phyloP scores from a whole-genome alignment of 2,329 filamentous ascomycete genomes.

The Aspergillus fischeri region DNA sequence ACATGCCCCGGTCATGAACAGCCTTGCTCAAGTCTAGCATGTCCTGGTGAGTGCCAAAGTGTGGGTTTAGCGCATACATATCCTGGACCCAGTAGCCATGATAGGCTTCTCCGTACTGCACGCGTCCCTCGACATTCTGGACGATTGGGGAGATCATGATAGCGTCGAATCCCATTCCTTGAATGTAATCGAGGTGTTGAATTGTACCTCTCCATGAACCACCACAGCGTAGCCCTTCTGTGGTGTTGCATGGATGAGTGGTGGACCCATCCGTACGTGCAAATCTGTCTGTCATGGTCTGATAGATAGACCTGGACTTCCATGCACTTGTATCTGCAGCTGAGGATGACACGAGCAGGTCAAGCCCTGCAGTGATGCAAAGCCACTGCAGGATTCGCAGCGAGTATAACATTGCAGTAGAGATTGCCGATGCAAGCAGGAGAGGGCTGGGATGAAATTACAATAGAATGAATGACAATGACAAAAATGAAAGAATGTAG shows the following conservation, averaged over 20 bases:
- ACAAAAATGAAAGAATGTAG: not conserved
- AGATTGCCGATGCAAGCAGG: not conserved
- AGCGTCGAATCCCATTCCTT: conserved; percentile 48
- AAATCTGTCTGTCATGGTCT: conserved; percentile 46
- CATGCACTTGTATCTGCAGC: conserved; percentile 31
- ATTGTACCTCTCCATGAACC: conserved; percentile 50
- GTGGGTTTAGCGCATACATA: conserved; percentile 45
- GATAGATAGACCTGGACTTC: conserved; percentile 43
- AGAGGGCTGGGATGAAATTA: not conserved
- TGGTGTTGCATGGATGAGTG: conserved; percentile 27
- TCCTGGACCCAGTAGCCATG: conserved; percentile 51
- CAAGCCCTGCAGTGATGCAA: conserved; percentile 1
- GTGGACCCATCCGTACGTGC: conserved; percentile 39
- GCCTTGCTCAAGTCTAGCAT: conserved; percentile 44
- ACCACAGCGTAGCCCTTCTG: conserved; percentile 44
- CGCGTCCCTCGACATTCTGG: conserved; percentile 34
- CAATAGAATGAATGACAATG: not conserved
- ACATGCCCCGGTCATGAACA: conserved; percentile 47
- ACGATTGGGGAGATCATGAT: conserved; percentile 44
- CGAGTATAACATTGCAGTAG: not conserved
- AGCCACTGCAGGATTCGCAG: conserved; percentile 4
- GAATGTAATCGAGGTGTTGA: conserved; percentile 49
- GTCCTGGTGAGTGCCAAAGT: conserved; percentile 48
- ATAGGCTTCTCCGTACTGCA: conserved; percentile 44
- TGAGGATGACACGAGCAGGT: conserved; percentile 7